A percentile compares a stretch with the other conserved stretches of the same genome.
Evolutionary conservation across 768 basidiomycete genomes (phyloP).

Genomic region (Pisolithus tinctorius): DNA sequence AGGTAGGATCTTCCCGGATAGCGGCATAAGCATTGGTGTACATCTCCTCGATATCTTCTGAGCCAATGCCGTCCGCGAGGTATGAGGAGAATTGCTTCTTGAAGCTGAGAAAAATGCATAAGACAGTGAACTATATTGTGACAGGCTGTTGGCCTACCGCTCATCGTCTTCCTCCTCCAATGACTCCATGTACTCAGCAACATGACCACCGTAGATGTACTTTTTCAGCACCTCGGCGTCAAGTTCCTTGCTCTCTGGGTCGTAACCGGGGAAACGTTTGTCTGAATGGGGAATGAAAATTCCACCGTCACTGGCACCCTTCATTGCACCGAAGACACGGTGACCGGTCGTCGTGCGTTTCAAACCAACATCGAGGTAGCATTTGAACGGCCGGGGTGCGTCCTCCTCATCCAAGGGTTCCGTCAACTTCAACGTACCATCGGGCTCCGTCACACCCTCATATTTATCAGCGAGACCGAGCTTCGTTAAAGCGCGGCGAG

Average conservation of each 20-base stretch:
- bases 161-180: conserved; percentile 99
- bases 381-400: conserved; percentile 97
- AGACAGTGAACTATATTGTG: not conserved
- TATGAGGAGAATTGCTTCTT: conserved; percentile 97
- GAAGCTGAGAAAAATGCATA: conserved; percentile 49
- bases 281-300: conserved; percentile 97
- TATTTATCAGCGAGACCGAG: conserved; percentile 98
- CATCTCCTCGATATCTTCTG: conserved; percentile 96
- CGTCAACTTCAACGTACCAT: conserved; percentile 78
- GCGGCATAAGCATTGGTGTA: conserved; percentile 89
- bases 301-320: conserved; percentile 97
- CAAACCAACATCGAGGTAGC: conserved; percentile 96
- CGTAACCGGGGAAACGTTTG: conserved; percentile 97
- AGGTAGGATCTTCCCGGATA: conserved; percentile 90
- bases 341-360: conserved; percentile 96
- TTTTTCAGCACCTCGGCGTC: conserved; percentile 94
- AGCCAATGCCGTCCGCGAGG: conserved; percentile 91
- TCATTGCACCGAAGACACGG: conserved; percentile 96
- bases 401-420: conserved; percentile 87
- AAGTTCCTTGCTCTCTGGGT: conserved; percentile 85
- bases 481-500: conserved; percentile 91
- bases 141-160: conserved; percentile 41
- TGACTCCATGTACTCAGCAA: conserved; percentile 99
- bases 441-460: conserved; percentile 86
- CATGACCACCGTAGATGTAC: conserved; percentile 96